Evolutionary conservation across 306 rosid species (phyloP), one percentile per base, ranked within the genome.

Genomic region (Luffa acutangula): DNA sequence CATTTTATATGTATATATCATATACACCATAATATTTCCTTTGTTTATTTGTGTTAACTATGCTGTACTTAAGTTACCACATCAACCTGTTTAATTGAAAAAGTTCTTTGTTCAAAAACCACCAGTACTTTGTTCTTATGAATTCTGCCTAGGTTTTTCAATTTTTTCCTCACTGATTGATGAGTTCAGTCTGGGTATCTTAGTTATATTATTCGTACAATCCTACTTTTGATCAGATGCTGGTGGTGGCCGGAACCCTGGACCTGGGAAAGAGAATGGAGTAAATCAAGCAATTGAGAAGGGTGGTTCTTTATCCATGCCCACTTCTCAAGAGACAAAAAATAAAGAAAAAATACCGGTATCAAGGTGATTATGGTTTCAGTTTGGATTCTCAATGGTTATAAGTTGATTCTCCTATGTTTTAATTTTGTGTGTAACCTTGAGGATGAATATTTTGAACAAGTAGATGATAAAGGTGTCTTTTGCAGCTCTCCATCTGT

Each of bases 231-330:
- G 57, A 76, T 75, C 87, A 95, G 98, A 91, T 88, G 83, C 90
- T 82, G 89, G 84, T 48, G 87, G 89, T 76, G 86, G 94, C 86
- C 89, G 93, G 87, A 87, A 69, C 80, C 75, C 90, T 81, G 91
- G 87, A 78, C 70, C 87, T 54, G 93, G 88, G 59, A 91, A 87
- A 76, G 94, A 89, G 81, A 88, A 83, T 87, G 97, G 97, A 77
- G 65, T 83, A 64, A 87, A 76, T 83, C 93, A 84, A 87, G 84
- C 80, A 57, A 80, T 80, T 54, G 99, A 90, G 88, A 93, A 90
- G 87, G 84, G 80, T 77, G 48, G 76, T 75, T 79, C 60, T 76
- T 85, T 82, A 20, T 82, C 85, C 79, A 59, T 81, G 81, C 80
- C 87, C 51, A 84, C 84, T 80, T 86, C 90, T 82, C 91, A 83